Conservation (phyloP, 495 filamentous ascomycete species). For the Ramalina intermedia region DNA sequence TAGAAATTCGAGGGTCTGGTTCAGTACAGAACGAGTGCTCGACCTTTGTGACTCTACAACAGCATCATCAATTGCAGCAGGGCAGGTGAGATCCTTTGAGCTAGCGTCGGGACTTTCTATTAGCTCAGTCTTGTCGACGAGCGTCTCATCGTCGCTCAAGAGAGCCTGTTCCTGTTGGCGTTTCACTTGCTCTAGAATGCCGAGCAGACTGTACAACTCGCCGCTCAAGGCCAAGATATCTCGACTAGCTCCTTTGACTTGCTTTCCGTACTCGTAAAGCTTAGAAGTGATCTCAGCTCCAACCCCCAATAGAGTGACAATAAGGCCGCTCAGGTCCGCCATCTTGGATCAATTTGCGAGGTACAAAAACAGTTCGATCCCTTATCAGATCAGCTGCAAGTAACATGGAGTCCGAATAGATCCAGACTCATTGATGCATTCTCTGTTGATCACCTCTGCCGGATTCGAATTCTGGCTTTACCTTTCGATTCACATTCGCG, state of each 20-base stretch:
- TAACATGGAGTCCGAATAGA: too few relatives aligned
- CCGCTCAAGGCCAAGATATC: constrained; percentile 5
- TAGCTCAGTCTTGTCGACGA: too few relatives aligned
- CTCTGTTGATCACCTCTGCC: too few relatives aligned
- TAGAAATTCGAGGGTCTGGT: constrained; percentile 2
- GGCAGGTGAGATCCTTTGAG: not conserved
- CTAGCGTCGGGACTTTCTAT: too few relatives aligned
- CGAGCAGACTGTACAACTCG: constrained; percentile 4
- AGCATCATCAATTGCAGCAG: not conserved
- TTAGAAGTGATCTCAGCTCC: constrained; percentile 2
- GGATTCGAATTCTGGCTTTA: too few relatives aligned
- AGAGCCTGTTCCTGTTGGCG: not conserved
- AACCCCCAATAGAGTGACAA: not conserved
- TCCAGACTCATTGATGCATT: too few relatives aligned
- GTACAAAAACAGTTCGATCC: too few relatives aligned
- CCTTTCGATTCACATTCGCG: too few relatives aligned
- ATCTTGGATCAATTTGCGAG: too few relatives aligned
- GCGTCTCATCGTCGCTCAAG: too few relatives aligned
- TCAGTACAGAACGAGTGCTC: not conserved
- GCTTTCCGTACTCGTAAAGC: constrained; percentile 3
- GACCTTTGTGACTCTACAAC: not conserved
- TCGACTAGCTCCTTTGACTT: constrained; percentile 5
- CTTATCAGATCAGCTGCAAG: too few relatives aligned
- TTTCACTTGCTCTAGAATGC: constrained; percentile 5
- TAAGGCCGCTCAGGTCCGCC: not conserved